Conservation (phyloP, 805 yeast genomes). For the Teunomyces atbi region DNA sequence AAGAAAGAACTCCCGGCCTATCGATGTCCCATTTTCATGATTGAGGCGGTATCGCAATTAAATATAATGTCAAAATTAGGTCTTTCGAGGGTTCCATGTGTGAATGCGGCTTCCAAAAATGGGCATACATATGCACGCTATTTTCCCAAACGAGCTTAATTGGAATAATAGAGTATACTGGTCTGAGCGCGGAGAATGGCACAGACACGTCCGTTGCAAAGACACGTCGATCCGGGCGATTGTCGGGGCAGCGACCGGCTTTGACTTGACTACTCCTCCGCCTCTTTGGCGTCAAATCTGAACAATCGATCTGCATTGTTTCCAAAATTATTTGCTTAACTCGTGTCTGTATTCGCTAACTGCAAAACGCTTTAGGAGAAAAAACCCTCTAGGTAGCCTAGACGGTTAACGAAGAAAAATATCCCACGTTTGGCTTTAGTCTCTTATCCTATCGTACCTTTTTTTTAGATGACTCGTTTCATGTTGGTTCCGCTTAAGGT, state of each 20-base stretch:
- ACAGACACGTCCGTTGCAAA: background rate
- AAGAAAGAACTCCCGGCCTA: background rate
- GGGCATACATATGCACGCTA: background rate
- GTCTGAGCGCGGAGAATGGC: background rate
- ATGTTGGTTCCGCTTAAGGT: background rate
- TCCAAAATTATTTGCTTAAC: background rate
- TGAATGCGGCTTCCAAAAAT: background rate
- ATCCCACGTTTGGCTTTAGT: background rate
- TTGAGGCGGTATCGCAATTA: background rate
- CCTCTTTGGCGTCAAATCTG: background rate
- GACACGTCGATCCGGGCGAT: background rate
- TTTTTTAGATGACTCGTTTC: background rate
- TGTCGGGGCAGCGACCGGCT: background rate
- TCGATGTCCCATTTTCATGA: background rate
- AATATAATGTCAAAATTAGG: background rate
- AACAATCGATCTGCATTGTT: background rate
- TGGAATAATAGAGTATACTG: background rate
- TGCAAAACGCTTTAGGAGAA: too few relatives aligned
- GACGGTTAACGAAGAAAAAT: background rate
- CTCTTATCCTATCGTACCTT: background rate
- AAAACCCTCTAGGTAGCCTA: too few relatives aligned
- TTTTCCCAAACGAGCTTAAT: slow-evolving; percentile 1
- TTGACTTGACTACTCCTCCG: background rate
- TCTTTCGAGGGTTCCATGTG: slow-evolving; percentile 1
- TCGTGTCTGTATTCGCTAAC: too few relatives aligned